A percentile compares a stretch with the other conserved stretches of the same genome.
These are phyloP conservation scores for Aspergillus latus DNA, from an alignment of 2,329 filamentous ascomycete species.

Conservation along the genomic window DNA sequence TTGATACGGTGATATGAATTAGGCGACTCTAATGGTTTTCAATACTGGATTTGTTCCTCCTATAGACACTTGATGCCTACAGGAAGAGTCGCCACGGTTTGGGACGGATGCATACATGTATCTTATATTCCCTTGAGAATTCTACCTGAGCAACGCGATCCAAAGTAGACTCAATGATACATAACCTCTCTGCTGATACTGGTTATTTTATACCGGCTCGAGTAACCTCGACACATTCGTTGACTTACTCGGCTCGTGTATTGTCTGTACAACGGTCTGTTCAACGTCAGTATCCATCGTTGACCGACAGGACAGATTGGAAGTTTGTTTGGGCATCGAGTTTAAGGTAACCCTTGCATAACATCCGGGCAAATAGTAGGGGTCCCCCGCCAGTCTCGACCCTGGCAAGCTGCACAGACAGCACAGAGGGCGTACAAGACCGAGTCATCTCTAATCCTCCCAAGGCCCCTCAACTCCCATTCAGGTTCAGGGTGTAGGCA, in stretches of 20 bases:
- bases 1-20: neutral
- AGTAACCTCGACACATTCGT: neutral
- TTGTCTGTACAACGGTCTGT: neutral
- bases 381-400: too few relatives aligned
- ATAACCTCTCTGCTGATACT: neutral
- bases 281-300: neutral
- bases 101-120: too few relatives aligned
- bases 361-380: too few relatives aligned
- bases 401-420: too few relatives aligned
- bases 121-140: neutral
- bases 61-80: neutral
- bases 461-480: too few relatives aligned
- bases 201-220: neutral
- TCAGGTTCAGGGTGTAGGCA: too few relatives aligned
- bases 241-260: neutral
- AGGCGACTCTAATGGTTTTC: too few relatives aligned
- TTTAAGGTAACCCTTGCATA: too few relatives aligned
- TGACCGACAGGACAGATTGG: too few relatives aligned
- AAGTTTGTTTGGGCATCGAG: too few relatives aligned
- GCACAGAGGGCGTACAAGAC: too few relatives aligned
- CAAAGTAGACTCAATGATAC: neutral
- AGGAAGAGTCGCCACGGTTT: neutral
- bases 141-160: neutral
- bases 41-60: neutral
- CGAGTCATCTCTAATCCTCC: too few relatives aligned